Evolutionary conservation across 2,329 filamentous ascomycete species (phyloP).

Genomic region (Cylindrodendrum hubeiense): DNA sequence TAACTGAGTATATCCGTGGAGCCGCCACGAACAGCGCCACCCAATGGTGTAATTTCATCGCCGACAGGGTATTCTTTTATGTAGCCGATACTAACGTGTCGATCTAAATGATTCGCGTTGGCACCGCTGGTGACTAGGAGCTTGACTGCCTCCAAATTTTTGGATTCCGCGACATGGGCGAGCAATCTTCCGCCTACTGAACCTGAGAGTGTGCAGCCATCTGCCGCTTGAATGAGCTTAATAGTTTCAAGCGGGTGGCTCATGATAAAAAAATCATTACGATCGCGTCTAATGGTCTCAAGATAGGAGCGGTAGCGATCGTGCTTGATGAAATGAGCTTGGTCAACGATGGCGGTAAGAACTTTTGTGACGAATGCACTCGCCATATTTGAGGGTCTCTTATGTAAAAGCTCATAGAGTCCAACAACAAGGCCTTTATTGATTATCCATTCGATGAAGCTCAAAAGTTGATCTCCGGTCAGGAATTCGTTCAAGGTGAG

Average conservation of each 20-base stretch:
- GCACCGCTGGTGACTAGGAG: neutral
- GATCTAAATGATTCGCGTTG: neutral
- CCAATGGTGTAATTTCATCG: neutral
- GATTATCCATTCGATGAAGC: neutral
- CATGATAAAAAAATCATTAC: neutral
- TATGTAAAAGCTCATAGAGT: neutral
- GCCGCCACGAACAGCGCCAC: neutral
- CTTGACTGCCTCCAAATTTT: neutral
- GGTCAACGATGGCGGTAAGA: neutral
- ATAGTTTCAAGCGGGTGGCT: neutral
- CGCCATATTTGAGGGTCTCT: accelerated
- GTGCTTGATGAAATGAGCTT: neutral
- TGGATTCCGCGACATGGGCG: accelerated
- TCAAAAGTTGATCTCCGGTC: neutral
- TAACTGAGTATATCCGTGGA: neutral
- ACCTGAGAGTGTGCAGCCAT: neutral
- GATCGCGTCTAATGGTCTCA: neutral
- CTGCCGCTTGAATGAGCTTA: neutral
- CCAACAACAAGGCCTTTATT: neutral
- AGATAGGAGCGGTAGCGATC: no score
- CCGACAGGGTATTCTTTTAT: neutral
- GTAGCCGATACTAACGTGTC: neutral
- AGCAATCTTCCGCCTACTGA: neutral
- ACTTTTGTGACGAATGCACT: neutral
- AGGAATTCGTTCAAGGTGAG: neutral